Evolutionary conservation across 1,284 basidiomycete genomes (phyloP), one percentile per base, ranked within the genome.

Genomic region (Athelia sp.): DNA sequence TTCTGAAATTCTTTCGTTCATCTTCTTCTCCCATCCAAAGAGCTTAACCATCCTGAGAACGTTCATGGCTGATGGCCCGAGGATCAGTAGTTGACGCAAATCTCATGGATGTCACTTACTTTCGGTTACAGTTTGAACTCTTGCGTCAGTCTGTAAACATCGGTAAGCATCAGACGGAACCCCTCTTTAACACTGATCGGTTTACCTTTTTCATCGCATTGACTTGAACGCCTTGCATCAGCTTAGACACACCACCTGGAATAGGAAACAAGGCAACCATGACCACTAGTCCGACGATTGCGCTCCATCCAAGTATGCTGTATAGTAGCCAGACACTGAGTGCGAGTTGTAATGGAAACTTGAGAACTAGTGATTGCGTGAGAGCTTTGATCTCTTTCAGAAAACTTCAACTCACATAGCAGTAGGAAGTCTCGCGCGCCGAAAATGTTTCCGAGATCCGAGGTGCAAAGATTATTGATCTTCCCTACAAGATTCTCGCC

Each of bases 21-120:
- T 72, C 26, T 69, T 64, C 4, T 59, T 58, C 53, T 81, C 78
- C 79, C 79, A 82, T 9, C 72, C 81, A 55, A 84, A 84, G 53
- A 84, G 74, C 61, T 84, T 84, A 63, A 80, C 65, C 65, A 77
- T 75, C 11, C 74, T 54, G 38, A 57, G 43, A 6, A 58, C 31
- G 52, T 59, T 76, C 65, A 78, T 65, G 6, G 68, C 36, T 40
- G 15, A 8, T 40, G 36, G n/a, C 4, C 6, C 4, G 8, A 4
- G 10, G 15, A 40, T 17, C 21, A 17, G 21, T n/a, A 18, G 8
- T 17, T 22, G 21, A 40, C 8, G 21, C 17, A 40, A 6, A n/a
- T 40, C 6, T 40, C 21, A 8, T 10, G 17, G 6, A 15, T 6
- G 21, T n/a, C n/a, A 51, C 36, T 18, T 40, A 40, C 36, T 73